Conservation (phyloP, 2,329 filamentous ascomycete species). For the Diaporthe helianthi region DNA sequence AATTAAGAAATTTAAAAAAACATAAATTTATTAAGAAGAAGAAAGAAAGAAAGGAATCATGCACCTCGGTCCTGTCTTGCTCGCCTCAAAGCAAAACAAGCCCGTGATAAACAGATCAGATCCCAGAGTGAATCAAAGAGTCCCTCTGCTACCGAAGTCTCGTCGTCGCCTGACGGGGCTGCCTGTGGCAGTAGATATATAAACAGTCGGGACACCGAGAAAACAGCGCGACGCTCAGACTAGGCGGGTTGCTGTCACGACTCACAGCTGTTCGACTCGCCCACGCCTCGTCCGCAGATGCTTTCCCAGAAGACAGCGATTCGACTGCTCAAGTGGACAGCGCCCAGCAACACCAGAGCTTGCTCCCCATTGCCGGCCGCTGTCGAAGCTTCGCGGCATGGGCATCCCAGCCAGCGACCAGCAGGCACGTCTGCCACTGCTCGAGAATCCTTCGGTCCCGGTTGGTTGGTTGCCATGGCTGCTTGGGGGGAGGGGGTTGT, state of each 20-base stretch:
- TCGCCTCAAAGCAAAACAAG: no score
- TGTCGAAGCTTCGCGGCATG: constrained; percentile 9
- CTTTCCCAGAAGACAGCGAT: neutral
- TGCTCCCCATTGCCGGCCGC: constrained; percentile 12
- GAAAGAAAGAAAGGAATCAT: no score
- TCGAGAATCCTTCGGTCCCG: neutral
- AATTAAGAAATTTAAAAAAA: no score
- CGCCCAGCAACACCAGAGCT: neutral
- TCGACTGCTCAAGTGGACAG: constrained; percentile 25
- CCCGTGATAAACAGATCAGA: neutral
- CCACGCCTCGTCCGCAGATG: constrained; percentile 14
- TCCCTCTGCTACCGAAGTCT: neutral
- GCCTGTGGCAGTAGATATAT: constrained; percentile 10
- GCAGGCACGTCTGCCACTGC: no score
- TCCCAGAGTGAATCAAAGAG: neutral
- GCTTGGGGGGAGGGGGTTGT: neutral
- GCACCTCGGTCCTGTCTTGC: no score
- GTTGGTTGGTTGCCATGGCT: neutral
- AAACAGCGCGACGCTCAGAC: constrained; percentile 23
- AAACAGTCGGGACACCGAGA: neutral
- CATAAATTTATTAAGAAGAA: no score
- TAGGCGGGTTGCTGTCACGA: neutral
- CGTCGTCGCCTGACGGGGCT: neutral
- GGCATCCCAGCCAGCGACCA: neutral
- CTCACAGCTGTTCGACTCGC: constrained; percentile 7